Base-by-base conservation (phyloP, 2,329 filamentous ascomycete species). In the Chaetomium strumarium region DNA sequence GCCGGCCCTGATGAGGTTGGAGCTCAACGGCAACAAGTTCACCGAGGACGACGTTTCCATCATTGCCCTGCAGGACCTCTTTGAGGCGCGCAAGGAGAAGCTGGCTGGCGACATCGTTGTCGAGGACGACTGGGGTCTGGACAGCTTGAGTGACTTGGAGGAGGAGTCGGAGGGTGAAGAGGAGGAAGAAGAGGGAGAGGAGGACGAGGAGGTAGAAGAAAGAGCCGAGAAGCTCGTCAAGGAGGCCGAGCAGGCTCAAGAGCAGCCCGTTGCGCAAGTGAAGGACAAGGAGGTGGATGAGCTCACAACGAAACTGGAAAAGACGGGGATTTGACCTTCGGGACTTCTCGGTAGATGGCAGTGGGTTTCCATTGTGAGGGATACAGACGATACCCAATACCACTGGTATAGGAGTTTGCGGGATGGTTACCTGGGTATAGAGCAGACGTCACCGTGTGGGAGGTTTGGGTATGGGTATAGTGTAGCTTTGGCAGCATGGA, bases 11-110 rank as follows among this genome's bases (percentile, higher is more conserved):
- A 86, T 85, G 72, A 85, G 91, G 63, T 81, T 99, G 46, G 93
- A 97, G 72, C 75, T 99, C 60, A 97, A 99, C 68, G 93, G 93
- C 46, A 99, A 99, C 75, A 93, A 90, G 67, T 96, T 99, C 63
- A 75, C 80, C 9, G 91, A 96, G 68, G 90, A 95, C 2, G 90
- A 97, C 62, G 75, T 80, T 43, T 81, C 81, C 29, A 78, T 96
- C 39, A 71, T 81, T 55, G 76, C 75, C 19, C 75, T 97, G 42
- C 81, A 84, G 60, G 80, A 84, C 47, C 74, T 93, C 29, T 75
- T 96, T 24, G 85, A 89, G 53, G 79, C 81, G 64, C 84, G 90
- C 58, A 91, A 91, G 72, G 87, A 92, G 67, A 83, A 86, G 60
- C 64, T 81, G 3, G 85, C 77, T 29, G 85, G 85, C 14, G 78